These are phyloP conservation scores for Thelonectria olida DNA, from an alignment of 2,329 filamentous ascomycete genomes.

Conservation along the genomic window DNA sequence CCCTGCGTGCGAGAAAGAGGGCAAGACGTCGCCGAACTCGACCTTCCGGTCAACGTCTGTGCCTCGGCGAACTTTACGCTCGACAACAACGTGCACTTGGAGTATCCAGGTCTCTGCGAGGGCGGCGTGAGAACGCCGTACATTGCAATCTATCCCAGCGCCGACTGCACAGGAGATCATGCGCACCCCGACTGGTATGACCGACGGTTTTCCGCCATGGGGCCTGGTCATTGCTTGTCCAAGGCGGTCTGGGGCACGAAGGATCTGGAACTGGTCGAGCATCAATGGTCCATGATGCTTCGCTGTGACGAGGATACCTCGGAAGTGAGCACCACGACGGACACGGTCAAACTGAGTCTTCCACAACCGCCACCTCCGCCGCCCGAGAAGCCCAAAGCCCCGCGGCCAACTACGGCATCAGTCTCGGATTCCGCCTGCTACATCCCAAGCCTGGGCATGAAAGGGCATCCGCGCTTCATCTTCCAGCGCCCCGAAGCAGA, in stretches of 20 bases:
- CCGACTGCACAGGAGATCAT: constrained; percentile 10
- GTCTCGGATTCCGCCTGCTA: constrained; percentile 25
- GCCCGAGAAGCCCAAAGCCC: background rate
- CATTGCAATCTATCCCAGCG: constrained; percentile 7
- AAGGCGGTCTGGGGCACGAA: constrained; percentile 8
- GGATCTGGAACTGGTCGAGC: background rate
- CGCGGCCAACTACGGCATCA: constrained; percentile 10
- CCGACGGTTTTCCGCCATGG: background rate
- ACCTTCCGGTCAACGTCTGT: constrained; percentile 16
- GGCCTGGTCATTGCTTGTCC: constrained; percentile 18
- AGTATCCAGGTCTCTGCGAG: constrained; percentile 5
- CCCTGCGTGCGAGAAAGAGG: background rate
- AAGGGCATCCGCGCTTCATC: constrained; percentile 12
- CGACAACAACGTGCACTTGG: constrained; percentile 12
- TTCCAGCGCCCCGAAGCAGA: constrained; percentile 16
- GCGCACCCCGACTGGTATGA: constrained; percentile 13
- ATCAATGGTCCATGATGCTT: constrained; percentile 20
- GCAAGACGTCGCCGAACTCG: background rate
- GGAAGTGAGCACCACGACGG: background rate
- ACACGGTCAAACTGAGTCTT: background rate
- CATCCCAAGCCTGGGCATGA: constrained; percentile 11
- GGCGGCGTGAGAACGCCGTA: constrained; percentile 8
- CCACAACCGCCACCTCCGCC: constrained; percentile 2
- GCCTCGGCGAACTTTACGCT: constrained; percentile 25
- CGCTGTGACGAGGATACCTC: background rate